Evolutionary conservation across 2,329 filamentous ascomycete genomes (phyloP), one percentile per base, ranked within the genome.

Genomic region (Cryphonectria naterciae): DNA sequence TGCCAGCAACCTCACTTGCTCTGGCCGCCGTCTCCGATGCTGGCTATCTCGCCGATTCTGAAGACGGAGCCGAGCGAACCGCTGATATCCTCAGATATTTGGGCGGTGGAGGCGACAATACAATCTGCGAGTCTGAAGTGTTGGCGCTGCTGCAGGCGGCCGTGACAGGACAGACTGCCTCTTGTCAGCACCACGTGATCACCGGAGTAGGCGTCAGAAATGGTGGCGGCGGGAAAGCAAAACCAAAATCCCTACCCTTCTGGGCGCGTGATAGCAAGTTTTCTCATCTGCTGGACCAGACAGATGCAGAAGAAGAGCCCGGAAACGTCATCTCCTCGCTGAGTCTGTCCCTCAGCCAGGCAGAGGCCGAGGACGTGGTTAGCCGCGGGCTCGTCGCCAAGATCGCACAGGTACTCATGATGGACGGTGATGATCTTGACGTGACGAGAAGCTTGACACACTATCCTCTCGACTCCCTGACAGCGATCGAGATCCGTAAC

Each of bases 251-350:
- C 10, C 25, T 64, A 68, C 86, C 85, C 0, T 89, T 87, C 79
- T 89, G 86, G 83, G 83, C 82, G 5, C 77, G 80, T 2, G 87
- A 89, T 66, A 85, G 83, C 70, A 88, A 87, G 75, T 88, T 88
- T 78, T 82, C 83, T 67, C 79, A 82, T 39, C 80, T 88, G 43
- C 1, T 22, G 22, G 80, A 79, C 0, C 80, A 81, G 15, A 81
- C 78, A 0, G 79, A 79, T 7, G 79, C 78, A 49, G 77, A 80
- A 17, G 76, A 78, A 11, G 74, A 73, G 11, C 15, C 10, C 2
- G 28, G n/a, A 13, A 70, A 72, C 37, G 73, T 77, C 1, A 78
- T 85, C 39, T 39, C 37, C 11, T 63, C 60, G 0, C 77, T 86
- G 35, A 83, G 83, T 73, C 79, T 78, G 19, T 81, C 84, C 1